Percentiles rank a stretch among this genome's conserved stretches.
Conservation (phyloP, 208 protist species). For the Wallacemonas collosoma region DNA sequence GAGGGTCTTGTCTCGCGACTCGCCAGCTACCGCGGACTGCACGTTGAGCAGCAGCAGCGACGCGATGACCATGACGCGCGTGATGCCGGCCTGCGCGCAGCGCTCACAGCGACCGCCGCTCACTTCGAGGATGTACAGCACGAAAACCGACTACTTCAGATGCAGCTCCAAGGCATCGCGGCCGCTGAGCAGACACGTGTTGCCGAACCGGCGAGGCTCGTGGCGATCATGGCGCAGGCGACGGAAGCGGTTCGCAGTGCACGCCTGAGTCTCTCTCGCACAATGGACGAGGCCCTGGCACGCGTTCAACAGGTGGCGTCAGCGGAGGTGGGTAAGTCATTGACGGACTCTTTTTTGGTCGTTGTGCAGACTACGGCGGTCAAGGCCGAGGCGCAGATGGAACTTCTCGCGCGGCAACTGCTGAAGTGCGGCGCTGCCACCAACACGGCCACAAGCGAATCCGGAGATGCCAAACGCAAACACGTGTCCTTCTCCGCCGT, state of each 20-base stretch:
- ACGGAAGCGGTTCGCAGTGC: neutral
- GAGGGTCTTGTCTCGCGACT: too few species aligned
- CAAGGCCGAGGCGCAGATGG: slow-evolving; percentile 56
- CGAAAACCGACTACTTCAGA: neutral
- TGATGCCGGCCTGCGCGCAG: neutral
- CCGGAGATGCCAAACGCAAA: neutral
- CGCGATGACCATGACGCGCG: neutral
- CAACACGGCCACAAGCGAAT: neutral
- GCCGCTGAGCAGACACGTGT: neutral
- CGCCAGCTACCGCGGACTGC: too few species aligned
- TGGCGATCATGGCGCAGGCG: neutral
- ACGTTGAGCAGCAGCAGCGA: too few species aligned
- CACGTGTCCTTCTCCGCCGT: neutral
- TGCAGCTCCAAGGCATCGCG: neutral
- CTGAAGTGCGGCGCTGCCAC: neutral
- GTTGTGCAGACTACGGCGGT: slow-evolving; percentile 43
- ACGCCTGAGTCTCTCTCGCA: neutral
- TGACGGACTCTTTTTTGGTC: slow-evolving; percentile 38
- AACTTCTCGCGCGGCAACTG: slow-evolving; percentile 21
- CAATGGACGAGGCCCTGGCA: slow-evolving; percentile 24
- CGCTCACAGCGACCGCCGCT: neutral
- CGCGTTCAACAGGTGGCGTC: slow-evolving; percentile 15
- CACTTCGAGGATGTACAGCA: slow-evolving; percentile 18
- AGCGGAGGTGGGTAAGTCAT: slow-evolving; percentile 18
- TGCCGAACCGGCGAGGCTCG: neutral